phyloP scores from a whole-genome alignment of 106 monocot genomes.

The Hemerocallis citrina region DNA sequence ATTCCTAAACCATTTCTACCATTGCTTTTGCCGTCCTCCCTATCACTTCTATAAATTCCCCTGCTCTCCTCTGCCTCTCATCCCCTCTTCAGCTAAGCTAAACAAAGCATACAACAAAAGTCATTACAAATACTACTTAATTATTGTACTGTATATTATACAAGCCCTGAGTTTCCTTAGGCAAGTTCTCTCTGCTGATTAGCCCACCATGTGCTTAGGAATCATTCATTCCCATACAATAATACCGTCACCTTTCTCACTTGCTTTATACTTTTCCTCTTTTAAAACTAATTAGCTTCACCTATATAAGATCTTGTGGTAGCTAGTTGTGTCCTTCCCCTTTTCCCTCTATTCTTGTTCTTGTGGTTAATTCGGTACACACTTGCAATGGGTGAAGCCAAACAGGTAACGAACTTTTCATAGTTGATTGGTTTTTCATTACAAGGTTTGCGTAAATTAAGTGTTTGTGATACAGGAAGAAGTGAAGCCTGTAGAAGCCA shows the following conservation, averaged over 20 bases:
- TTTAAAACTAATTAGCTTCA: background rate
- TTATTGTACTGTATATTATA: background rate
- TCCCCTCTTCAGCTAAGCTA: background rate
- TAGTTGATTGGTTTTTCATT: background rate
- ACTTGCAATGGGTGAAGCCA: constrained; percentile 11
- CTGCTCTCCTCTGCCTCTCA: background rate
- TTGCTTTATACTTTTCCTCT: background rate
- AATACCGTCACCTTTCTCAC: background rate
- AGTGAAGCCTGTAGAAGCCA: background rate
- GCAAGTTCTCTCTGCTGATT: constrained; percentile 4
- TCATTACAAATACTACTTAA: background rate
- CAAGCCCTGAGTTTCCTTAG: background rate
- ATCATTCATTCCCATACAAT: constrained; percentile 8
- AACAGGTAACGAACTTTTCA: constrained; percentile 5
- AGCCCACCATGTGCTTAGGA: constrained; percentile 8
- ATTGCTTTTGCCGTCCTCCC: background rate
- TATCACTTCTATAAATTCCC: background rate
- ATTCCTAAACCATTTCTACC: background rate
- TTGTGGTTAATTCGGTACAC: background rate
- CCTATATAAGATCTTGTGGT: constrained; percentile 3
- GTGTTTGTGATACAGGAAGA: background rate
- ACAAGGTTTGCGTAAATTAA: background rate
- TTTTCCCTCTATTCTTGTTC: background rate
- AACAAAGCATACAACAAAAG: background rate
- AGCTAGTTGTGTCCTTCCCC: constrained; percentile 1